phyloP scores from a whole-genome alignment of 108 stramenopile genomes.

The Nitzschia palea region DNA sequence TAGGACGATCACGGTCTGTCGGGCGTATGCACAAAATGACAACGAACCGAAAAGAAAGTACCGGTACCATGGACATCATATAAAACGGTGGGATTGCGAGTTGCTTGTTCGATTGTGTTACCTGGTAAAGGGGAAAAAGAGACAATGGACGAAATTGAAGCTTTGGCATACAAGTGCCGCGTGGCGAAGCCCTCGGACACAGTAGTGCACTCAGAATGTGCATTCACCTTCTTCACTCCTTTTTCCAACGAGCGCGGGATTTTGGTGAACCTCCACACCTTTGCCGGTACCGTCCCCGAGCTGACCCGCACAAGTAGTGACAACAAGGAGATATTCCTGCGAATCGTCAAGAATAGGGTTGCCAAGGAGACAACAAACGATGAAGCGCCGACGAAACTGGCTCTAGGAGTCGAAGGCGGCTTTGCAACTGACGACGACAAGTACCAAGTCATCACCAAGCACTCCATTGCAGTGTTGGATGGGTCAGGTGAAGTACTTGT shows the following conservation, averaged over 20 bases:
- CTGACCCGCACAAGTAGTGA: conserved; percentile 40
- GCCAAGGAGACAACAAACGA: conserved; percentile 29
- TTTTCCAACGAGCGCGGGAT: conserved; percentile 69
- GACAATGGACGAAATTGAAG: conserved; percentile 55
- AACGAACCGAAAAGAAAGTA: too few relatives aligned
- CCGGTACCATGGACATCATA: too few relatives aligned
- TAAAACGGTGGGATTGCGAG: too few relatives aligned
- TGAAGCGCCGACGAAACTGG: conserved; percentile 72
- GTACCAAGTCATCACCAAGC: conserved; percentile 60
- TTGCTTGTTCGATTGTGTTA: too few relatives aligned
- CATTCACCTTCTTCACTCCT: conserved; percentile 88
- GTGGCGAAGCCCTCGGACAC: conserved; percentile 61
- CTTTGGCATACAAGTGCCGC: conserved; percentile 56
- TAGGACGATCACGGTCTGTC: too few relatives aligned
- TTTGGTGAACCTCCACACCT: conserved; percentile 84
- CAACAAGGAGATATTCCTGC: conserved; percentile 71
- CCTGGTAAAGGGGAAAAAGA: too few relatives aligned
- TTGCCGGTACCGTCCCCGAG: conserved; percentile 79
- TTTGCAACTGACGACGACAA: conserved; percentile 86
- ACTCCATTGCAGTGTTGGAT: conserved; percentile 81
- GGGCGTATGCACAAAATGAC: too few relatives aligned
- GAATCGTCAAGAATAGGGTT: conserved; percentile 64
- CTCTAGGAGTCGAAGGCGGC: conserved; percentile 93
- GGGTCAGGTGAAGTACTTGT: conserved; percentile 23
- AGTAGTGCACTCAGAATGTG: conserved; percentile 92